These are phyloP conservation scores for Talaromyces adpressus DNA, from an alignment of 495 filamentous ascomycete species.

Conservation along the genomic window DNA sequence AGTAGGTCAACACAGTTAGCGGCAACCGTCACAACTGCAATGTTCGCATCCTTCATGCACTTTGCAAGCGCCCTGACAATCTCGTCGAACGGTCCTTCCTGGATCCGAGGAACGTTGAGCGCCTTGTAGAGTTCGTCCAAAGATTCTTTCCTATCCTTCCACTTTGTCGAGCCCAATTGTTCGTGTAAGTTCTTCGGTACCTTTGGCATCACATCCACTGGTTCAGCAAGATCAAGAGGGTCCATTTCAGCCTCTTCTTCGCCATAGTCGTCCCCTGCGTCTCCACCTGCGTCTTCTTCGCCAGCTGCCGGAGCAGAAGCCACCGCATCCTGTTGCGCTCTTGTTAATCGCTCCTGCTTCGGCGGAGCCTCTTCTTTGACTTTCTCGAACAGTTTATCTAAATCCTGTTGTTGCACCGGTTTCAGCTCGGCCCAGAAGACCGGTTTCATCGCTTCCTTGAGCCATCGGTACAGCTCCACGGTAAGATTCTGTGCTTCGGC, in stretches of 20 bases:
- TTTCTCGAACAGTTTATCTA: slow-evolving; percentile 90
- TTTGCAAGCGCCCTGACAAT: slow-evolving; percentile 78
- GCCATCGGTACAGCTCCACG: slow-evolving; percentile 94
- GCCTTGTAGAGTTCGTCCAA: slow-evolving; percentile 71
- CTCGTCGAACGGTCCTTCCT: slow-evolving; percentile 83
- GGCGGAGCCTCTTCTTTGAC: slow-evolving; percentile 81
- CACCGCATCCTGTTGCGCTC: slow-evolving; percentile 79
- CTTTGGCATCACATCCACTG: slow-evolving; percentile 81
- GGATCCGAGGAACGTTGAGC: slow-evolving; percentile 84
- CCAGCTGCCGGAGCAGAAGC: slow-evolving; percentile 56
- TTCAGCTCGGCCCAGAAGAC: slow-evolving; percentile 97
- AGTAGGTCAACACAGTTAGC: slow-evolving; percentile 89
- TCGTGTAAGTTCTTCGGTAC: slow-evolving; percentile 77
- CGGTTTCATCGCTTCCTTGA: slow-evolving; percentile 96
- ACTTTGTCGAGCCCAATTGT: slow-evolving; percentile 79
- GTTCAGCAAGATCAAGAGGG: slow-evolving; percentile 82
- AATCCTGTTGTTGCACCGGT: slow-evolving; percentile 86
- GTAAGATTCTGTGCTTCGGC: slow-evolving; percentile 88
- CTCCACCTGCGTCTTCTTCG: slow-evolving; percentile 41
- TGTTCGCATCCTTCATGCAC: slow-evolving; percentile 97
- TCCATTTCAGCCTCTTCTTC: slow-evolving; percentile 74
- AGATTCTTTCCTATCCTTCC: slow-evolving; percentile 97
- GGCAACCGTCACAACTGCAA: slow-evolving; percentile 87
- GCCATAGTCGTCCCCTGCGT: slow-evolving; percentile 50
- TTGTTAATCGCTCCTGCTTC: slow-evolving; percentile 84